phyloP scores from a whole-genome alignment of 176 grass and related monocot species.

The Guadua angustifolia region DNA sequence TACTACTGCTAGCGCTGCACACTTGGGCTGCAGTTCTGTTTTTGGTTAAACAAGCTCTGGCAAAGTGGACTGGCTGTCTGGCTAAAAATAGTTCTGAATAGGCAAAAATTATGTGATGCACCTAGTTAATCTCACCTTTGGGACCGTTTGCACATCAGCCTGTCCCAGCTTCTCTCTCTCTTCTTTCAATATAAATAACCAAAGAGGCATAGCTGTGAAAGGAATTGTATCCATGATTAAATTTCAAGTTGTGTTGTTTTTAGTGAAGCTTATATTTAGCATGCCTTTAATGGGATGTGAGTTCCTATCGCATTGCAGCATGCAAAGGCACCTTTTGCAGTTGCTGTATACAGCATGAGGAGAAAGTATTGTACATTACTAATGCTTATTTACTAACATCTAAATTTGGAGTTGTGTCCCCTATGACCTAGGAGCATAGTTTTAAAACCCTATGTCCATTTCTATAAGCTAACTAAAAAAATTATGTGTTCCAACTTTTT shows the following conservation, averaged over 20 bases:
- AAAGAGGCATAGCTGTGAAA: conserved; percentile 10
- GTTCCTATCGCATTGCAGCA: not conserved
- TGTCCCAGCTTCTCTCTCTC: not conserved
- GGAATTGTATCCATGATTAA: not conserved
- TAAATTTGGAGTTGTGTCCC: not conserved
- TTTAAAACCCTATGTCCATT: not conserved
- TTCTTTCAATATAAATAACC: conserved; percentile 3
- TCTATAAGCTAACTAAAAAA: not conserved
- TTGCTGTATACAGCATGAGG: not conserved
- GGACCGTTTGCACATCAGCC: not conserved
- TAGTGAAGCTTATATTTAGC: not conserved
- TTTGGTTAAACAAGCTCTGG: not conserved
- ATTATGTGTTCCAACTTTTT: not conserved
- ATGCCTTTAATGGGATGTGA: not conserved
- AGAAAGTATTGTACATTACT: not conserved
- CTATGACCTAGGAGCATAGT: not conserved
- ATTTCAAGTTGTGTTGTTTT: not conserved
- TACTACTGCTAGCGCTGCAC: not conserved
- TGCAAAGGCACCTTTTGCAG: not conserved
- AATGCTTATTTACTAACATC: not conserved
- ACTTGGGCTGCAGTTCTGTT: not conserved
- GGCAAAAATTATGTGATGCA: not conserved
- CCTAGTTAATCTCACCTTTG: not conserved
- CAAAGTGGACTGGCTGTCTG: not conserved
- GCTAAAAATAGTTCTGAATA: not conserved